Conservation (phyloP, 2,329 filamentous ascomycete genomes). For the Exophiala sideris region DNA sequence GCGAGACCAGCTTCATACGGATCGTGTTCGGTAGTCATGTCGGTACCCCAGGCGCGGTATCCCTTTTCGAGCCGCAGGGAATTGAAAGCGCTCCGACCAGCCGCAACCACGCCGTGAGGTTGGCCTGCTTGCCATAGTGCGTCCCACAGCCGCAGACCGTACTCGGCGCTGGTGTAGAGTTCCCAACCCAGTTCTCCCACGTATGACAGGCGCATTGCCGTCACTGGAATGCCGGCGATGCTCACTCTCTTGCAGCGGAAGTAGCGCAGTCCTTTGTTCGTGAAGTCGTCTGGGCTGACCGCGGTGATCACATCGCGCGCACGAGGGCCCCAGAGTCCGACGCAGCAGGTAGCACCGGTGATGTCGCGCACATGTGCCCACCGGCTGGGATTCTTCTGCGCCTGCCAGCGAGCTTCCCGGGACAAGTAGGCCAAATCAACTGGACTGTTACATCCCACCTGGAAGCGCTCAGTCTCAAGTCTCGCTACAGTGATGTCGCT, state of each 20-base stretch:
- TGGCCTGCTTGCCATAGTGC: slow-evolving; percentile 54
- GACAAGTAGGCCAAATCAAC: slow-evolving; percentile 54
- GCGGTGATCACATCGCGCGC: slow-evolving; percentile 50
- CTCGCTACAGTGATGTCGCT: slow-evolving; percentile 58
- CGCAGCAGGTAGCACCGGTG: slow-evolving; percentile 58
- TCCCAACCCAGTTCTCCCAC: slow-evolving; percentile 64
- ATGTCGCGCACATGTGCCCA: slow-evolving; percentile 57
- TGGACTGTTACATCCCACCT: slow-evolving; percentile 56
- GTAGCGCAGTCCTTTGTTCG: slow-evolving; percentile 44
- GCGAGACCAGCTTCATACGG: slow-evolving; percentile 58
- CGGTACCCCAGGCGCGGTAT: slow-evolving; percentile 54
- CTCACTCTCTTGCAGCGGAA: slow-evolving; percentile 49
- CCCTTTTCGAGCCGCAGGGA: slow-evolving; percentile 60
- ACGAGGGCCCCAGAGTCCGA: slow-evolving; percentile 62
- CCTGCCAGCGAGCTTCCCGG: slow-evolving; percentile 52
- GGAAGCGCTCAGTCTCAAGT: slow-evolving; percentile 46
- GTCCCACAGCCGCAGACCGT: slow-evolving; percentile 59
- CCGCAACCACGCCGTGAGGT: slow-evolving; percentile 55
- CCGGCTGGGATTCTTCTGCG: slow-evolving; percentile 37
- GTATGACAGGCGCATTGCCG: slow-evolving; percentile 55
- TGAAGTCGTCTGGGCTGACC: slow-evolving; percentile 30
- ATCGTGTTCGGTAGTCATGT: slow-evolving; percentile 60
- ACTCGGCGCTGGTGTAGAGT: slow-evolving; percentile 58
- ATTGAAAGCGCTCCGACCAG: slow-evolving; percentile 57
- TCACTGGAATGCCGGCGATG: slow-evolving; percentile 57